A percentile compares a stretch with the other conserved stretches of the same genome.
Conservation (phyloP, 2,329 filamentous ascomycete species). For the Beauveria sp. region DNA sequence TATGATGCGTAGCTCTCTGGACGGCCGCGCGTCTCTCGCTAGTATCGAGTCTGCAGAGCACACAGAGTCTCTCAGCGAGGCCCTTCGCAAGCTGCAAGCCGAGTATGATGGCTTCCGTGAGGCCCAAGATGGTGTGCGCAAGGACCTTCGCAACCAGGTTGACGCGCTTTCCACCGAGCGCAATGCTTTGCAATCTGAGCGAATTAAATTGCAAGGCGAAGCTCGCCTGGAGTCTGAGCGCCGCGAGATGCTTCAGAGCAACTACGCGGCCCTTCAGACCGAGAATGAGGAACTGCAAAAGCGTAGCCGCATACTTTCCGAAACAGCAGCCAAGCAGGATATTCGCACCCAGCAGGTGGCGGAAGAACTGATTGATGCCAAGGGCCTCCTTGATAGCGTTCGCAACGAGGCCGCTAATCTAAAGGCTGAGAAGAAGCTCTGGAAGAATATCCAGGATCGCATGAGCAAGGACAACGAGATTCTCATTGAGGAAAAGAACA, state of each 20-base stretch:
- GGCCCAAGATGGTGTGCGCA: constrained; percentile 74
- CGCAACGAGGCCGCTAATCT: constrained; percentile 87
- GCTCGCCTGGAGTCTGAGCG: constrained; percentile 74
- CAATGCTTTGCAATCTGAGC: constrained; percentile 71
- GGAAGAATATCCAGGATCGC: constrained; percentile 87
- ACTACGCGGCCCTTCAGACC: constrained; percentile 72
- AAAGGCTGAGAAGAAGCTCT: constrained; percentile 89
- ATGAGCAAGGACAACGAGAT: constrained; percentile 82
- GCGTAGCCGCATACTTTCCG: constrained; percentile 66
- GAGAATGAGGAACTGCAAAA: constrained; percentile 86
- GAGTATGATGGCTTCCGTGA: constrained; percentile 87
- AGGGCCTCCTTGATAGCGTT: constrained; percentile 74
- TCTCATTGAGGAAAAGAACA: constrained; percentile 73
- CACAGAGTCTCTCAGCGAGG: constrained; percentile 58
- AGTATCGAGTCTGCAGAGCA: constrained; percentile 52
- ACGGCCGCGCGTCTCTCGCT: constrained; percentile 49
- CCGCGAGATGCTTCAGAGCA: constrained; percentile 82
- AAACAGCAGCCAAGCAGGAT: constrained; percentile 83
- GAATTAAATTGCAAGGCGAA: constrained; percentile 73
- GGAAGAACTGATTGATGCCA: constrained; percentile 84
- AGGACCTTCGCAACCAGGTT: constrained; percentile 76
- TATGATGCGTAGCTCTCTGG: constrained; percentile 64
- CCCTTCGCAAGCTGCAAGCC: constrained; percentile 79
- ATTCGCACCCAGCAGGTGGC: constrained; percentile 83
- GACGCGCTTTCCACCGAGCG: constrained; percentile 78